phyloP scores from a whole-genome alignment of 1,284 basidiomycete species.

The Naganishia cerealis region DNA sequence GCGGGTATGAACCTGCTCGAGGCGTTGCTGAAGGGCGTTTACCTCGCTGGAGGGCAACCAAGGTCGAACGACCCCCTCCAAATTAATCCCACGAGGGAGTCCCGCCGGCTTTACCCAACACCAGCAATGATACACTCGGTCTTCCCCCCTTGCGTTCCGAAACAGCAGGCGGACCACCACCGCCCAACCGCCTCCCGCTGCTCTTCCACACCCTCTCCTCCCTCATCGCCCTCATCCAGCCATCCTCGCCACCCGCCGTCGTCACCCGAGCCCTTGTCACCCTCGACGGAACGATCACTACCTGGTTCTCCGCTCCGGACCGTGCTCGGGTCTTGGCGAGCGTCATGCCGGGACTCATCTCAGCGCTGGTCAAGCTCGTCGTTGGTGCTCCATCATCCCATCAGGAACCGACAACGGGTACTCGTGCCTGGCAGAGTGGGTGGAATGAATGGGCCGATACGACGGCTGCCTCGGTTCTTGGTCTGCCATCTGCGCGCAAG shows the following conservation, averaged over 20 bases:
- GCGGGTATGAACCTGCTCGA: slow-evolving; percentile 43
- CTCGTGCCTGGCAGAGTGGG: not conserved
- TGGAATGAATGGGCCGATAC: slow-evolving; percentile 16
- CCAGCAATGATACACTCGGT: slow-evolving; percentile 58
- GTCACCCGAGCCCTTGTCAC: slow-evolving; percentile 70
- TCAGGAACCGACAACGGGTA: not conserved
- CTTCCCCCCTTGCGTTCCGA: slow-evolving; percentile 49
- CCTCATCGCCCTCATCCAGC: slow-evolving; percentile 59
- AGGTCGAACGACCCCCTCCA: not conserved
- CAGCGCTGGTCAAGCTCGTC: slow-evolving; percentile 68
- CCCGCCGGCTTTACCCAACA: slow-evolving; percentile 53
- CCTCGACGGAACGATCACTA: slow-evolving; percentile 60
- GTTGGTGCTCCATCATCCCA: not conserved
- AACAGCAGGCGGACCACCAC: slow-evolving; percentile 30
- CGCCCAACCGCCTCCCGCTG: slow-evolving; percentile 63
- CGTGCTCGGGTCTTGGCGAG: slow-evolving; percentile 61
- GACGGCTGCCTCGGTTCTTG: slow-evolving; percentile 41
- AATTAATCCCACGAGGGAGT: slow-evolving; percentile 10
- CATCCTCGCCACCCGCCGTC: slow-evolving; percentile 60
- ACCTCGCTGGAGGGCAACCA: not conserved
- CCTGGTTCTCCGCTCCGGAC: slow-evolving; percentile 66
- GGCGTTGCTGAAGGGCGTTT: slow-evolving; percentile 38
- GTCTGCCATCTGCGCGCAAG: not conserved
- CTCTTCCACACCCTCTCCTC: slow-evolving; percentile 78
- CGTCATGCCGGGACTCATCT: slow-evolving; percentile 77